Conservation (phyloP, 352 stramenopile species). For the Pythium phragmitis region DNA sequence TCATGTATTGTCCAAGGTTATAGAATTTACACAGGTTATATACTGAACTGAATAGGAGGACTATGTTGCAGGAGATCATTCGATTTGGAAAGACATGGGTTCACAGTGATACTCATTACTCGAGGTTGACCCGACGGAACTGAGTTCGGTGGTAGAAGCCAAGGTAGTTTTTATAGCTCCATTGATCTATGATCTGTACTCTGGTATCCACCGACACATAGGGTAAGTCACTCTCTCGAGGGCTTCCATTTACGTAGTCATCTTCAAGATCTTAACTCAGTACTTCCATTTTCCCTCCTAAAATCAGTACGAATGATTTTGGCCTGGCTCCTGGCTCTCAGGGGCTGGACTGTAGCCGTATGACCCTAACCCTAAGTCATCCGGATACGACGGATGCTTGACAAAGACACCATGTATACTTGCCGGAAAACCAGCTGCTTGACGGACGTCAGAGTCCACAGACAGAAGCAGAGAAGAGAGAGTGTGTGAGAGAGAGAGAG, state of each 20-base stretch:
- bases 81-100: too few species aligned
- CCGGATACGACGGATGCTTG: slow-evolving; percentile 19
- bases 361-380: slow-evolving; percentile 15
- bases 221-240: not conserved
- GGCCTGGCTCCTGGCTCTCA: not conserved
- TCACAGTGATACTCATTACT: too few species aligned
- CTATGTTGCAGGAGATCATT: too few species aligned
- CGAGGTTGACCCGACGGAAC: too few species aligned
- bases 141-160: slow-evolving; percentile 4
- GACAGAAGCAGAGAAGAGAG: slow-evolving; percentile 15
- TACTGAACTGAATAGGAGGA: too few species aligned
- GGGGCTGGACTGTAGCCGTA: not conserved
- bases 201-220: not conserved
- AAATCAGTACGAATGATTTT: slow-evolving; percentile 5
- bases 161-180: not conserved
- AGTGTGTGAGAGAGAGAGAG: slow-evolving; percentile 13
- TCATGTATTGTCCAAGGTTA: too few species aligned
- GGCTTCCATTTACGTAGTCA: not conserved
- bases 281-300: too few species aligned
- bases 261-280: not conserved
- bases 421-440: slow-evolving; percentile 30
- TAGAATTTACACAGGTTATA: too few species aligned
- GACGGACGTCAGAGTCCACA: slow-evolving; percentile 31
- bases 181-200: not conserved
- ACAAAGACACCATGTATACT: slow-evolving; percentile 20